These are phyloP conservation scores for Tulasnella sp. DNA, from an alignment of 768 basidiomycete genomes.

Conservation along the genomic window DNA sequence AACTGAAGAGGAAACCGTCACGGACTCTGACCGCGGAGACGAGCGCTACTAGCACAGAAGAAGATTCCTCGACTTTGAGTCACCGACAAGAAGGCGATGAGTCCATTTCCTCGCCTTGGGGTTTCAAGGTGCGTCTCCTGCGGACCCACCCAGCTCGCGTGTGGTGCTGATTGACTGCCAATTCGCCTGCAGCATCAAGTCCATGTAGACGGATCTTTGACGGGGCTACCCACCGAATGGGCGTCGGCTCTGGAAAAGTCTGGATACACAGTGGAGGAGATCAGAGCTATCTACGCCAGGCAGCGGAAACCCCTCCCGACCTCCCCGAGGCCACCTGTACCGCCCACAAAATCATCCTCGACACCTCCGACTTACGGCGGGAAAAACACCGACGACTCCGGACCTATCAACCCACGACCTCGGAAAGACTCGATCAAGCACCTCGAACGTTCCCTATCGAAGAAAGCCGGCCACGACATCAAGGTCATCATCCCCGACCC, in stretches of 20 bases:
- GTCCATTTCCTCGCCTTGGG: constrained; percentile 10
- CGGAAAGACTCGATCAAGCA: neutral
- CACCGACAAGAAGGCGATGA: neutral
- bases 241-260: constrained; percentile 6
- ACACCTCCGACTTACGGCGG: neutral
- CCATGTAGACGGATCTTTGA: constrained; percentile 10
- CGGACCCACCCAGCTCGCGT: too few species aligned
- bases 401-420: neutral
- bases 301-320: neutral
- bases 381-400: neutral
- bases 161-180: neutral
- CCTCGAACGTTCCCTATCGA: neutral
- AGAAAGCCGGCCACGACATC: neutral
- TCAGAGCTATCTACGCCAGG: constrained; percentile 10
- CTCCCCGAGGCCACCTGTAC: neutral
- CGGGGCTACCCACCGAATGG: constrained; percentile 14
- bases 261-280: constrained; percentile 12
- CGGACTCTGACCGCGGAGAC: neutral
- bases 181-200: constrained; percentile 9
- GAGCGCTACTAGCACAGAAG: neutral
- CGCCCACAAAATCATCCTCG: neutral
- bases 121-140: constrained; percentile 2
- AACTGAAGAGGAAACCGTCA: neutral
- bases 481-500: neutral
- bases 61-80: neutral